Evolutionary conservation across 1,139 yeast genomes (phyloP).

Genomic region (Candida freyschussii): DNA sequence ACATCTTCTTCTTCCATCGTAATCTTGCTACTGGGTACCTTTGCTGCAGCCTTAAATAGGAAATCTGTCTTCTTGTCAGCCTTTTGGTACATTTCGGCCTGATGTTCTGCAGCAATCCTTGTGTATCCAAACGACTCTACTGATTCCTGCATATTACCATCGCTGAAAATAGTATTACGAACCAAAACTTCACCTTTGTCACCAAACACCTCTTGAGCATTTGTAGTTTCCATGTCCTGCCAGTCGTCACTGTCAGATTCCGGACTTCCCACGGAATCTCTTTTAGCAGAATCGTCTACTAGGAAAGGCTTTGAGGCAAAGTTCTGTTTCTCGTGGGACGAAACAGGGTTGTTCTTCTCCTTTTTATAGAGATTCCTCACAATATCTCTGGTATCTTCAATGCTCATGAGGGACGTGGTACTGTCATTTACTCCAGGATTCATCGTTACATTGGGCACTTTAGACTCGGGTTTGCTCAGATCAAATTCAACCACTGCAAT

Average conservation of each 20-base stretch:
- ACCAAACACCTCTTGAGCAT: constrained; percentile 53
- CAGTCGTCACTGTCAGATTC: constrained; percentile 36
- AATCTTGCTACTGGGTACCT: constrained; percentile 7
- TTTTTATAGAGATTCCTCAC: constrained; percentile 7
- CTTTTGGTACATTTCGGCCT: constrained; percentile 69
- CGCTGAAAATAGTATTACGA: constrained; percentile 8
- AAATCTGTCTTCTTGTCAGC: constrained; percentile 83
- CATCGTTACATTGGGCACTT: not conserved
- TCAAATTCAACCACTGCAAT: constrained; percentile 15
- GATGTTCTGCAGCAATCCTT: constrained; percentile 81
- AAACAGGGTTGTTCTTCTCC: constrained; percentile 2
- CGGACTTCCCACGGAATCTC: too few species aligned
- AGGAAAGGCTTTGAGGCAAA: constrained; percentile 1
- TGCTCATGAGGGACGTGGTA: constrained; percentile 1
- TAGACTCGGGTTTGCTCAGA: constrained; percentile 4
- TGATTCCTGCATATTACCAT: constrained; percentile 28
- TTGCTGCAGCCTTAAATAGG: constrained; percentile 47
- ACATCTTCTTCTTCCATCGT: constrained; percentile 3
- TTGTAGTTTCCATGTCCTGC: constrained; percentile 60
- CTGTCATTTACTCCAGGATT: constrained; percentile 1
- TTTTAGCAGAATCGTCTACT: too few species aligned
- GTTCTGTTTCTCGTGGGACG: constrained; percentile 1
- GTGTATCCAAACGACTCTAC: constrained; percentile 61
- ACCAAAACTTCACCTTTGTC: constrained; percentile 41
- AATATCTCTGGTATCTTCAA: constrained; percentile 3